Base-by-base conservation (phyloP, 1,139 yeast species). In the Yamadazyma mexicana region DNA sequence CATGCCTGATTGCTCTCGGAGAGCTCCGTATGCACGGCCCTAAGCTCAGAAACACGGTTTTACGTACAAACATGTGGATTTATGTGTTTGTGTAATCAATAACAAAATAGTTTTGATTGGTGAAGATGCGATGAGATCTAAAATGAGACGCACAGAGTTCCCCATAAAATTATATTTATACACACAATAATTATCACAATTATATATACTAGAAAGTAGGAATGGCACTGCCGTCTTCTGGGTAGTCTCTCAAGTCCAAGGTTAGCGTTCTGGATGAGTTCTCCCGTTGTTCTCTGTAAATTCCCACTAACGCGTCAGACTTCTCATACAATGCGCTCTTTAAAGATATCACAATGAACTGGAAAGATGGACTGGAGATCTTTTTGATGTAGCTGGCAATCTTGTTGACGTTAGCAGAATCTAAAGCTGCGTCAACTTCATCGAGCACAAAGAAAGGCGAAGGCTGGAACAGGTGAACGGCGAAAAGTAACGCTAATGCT, bases 361-460 rank as follows among this genome's bases (percentile, higher is more conserved):
- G 99, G 56, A 89, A 82, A 33, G 79, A 75, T 1, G 88, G 84
- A 17, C 88, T 84, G 1, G 95, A 84, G 53, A 87, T 83, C 47
- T 76, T 77, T 42, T 77, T 75, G 47, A 92, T 88, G 57, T 91
- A 94, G 43, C 81, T 82, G 11, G 96, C 96, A 44, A 92, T 83
- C 52, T 81, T 79, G 38, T 79, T 79, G 17, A 94, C 97, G 56
- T 92, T 92, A 14, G 89, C 81, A 47, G 87, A 83, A 61, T 92
- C 99, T 46, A 92, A 74, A 0, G 98, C 98, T 1, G 98, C 98
- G 66, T 92, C 99, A 14, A 92, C 91, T 64, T 92, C 99, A 61
- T 92, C 99, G 36, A 92, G 69, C 0, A 92, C 96, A 58, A 92
- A 92, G 59, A 92, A 92, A 17, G 99, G 98, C 0, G 97, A 84